Base-by-base conservation (phyloP, 495 filamentous ascomycete species). In the Neurospora sp. region DNA sequence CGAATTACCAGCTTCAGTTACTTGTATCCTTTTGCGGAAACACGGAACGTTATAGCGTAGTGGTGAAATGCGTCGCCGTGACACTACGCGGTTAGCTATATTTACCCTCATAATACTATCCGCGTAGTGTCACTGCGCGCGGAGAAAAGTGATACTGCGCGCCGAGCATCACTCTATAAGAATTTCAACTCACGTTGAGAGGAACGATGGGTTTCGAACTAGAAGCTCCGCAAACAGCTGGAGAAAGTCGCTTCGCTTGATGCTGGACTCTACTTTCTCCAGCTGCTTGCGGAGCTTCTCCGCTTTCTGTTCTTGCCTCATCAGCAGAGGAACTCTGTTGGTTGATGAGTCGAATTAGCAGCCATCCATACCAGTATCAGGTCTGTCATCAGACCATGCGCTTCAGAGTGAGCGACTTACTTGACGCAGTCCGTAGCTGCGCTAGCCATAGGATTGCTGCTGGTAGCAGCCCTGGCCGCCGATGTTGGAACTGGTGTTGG, bases 271-370 rank as follows among this genome's bases (percentile, higher is more conserved):
- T 10, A 85, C 83, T 70, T 84, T 87, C 70, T 84, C 83, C 11
- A 88, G 79, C 76, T 85, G 79, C 72, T 82, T 83, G 71, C 84
- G 79, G 16, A 87, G 83, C 77, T 82, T 86, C 75, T 85, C 85
- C 10, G 82, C 83, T 70, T 83, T 83, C 69, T 83, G 79, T 74
- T 84, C 79, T 31, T 84, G 77, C 59, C 78, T 83, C 74, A 87
- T 84, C 8, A 86, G 75, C 11, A 69, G 20, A 31, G 75, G 7
- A 3, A 44, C 18, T 7, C n/a, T 48, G 44, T 11, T 20, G 44
- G 9, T 20, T 20, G 9, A 48, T 22, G 44, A 48, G n/a, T 20
- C 18, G 5, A 12, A 10, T 22, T 22, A 53, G 46, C 20, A 12
- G 46, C 46, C 20, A 53, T 53, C 9, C 20, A 22, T 12, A 22